Evolutionary conservation across 768 basidiomycete genomes (phyloP), one percentile per base, ranked within the genome.

Genomic region (Gelatoporia subvermispora): DNA sequence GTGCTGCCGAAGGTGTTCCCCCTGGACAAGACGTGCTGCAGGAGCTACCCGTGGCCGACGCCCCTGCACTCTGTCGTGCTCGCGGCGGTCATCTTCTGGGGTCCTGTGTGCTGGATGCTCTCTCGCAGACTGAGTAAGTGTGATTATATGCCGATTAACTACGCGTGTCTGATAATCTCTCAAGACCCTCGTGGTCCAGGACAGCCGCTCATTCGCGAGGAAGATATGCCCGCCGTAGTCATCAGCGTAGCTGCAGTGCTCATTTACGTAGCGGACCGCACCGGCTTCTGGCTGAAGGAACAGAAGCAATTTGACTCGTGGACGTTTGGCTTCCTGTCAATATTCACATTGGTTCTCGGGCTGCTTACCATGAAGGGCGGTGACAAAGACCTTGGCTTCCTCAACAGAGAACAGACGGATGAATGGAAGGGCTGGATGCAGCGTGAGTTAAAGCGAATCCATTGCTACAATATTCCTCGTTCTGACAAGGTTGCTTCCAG

Each of bases 371-470:
- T 89, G 54, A 83, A 81, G 61, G 77, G 77, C 17, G 76, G 75
- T 16, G 89, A 90, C 55, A 90, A 85, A 59, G 91, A 96, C 60
- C 67, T 87, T 44, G 93, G 93, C 0, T 90, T 93, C 67, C 70
- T 96, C 57, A 94, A 92, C 60, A 77, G 93, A 49, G 89, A 93
- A 43, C 91, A 95, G 65, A 95, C 92, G 1, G 91, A 96, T 56
- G 93, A 96, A 67, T 96, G 93, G 93, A 95, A 95, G 66, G 93
- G 93, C 3, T 96, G 93, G 93, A 96, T 96, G 93, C 93, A 96
- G 72, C 75, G 91, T 91, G 60, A 48, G 85, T 43, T 11, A 21
- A 21, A 20, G 36, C 1, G 23, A 21, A 41, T 4, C 35, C n/a
- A 10, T 17, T 16, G 10, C 28, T 43, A 41, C 22, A 35, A 41